Base-by-base conservation (phyloP, 2,329 filamentous ascomycete genomes). In the Diaporthe australafricana region DNA sequence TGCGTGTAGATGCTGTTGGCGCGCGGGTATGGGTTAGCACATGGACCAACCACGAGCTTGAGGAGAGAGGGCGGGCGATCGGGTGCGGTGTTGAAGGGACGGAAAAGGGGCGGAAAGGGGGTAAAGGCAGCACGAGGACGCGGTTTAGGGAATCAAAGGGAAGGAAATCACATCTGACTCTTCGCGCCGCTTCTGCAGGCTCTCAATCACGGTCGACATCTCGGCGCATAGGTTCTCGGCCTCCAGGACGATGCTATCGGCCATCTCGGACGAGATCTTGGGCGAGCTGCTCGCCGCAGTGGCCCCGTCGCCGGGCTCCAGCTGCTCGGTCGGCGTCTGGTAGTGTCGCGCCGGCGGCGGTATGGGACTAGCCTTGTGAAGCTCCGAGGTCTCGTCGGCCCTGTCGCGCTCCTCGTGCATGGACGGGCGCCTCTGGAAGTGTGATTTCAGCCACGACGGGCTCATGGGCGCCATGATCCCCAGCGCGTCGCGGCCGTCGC, bases 1-100 rank as follows among this genome's bases (percentile, higher is more conserved):
- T 30, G 84, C 84, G 76, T 92, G 90, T 71, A 93, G 90, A 75
- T 91, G 89, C 84, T 90, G 75, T 38, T 40, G 38, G 16, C 4
- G 53, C 16, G 6, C 12, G 57, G 56, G 72, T 14, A 20, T 12
- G n/a, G 22, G 77, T 83, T 70, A 84, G 74, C 75, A 76, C 68
- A 74, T 69, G 68, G 53, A 6, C 56, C 14, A 25, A 27, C 16
- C 1, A 20, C 0, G 12, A 17, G 14, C 27, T 4, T 30, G 11
- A 2, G 14, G 35, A 40, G 35, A 5, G 2, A 3, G 16, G 14
- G 9, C 14, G 12, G 9, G 25, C 17, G 25, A 11, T 14, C 22
- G 60, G 27, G 7, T 25, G 14, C 16, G 14, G 3, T 25, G 2
- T 38, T 9, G 2, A 35, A 16, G 22, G 47, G 16, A 66, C 2